phyloP scores from a whole-genome alignment of 768 basidiomycete species.

The Russula abietina region DNA sequence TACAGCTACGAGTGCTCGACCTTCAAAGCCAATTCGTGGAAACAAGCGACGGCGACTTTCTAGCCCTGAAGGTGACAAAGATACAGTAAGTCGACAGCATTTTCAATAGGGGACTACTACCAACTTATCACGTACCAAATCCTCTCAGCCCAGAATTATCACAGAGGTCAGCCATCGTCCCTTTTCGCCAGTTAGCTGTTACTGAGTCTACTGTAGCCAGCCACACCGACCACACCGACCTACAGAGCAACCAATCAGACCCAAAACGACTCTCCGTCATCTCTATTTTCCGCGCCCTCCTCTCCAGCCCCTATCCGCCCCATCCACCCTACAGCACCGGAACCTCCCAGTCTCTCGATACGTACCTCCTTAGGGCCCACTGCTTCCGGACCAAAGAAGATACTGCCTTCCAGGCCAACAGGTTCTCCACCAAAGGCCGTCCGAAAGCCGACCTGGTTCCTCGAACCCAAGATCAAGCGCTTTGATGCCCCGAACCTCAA shows the following conservation, averaged over 20 bases:
- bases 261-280: slow-evolving; percentile 18
- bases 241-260: background rate
- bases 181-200: background rate
- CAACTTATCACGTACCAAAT: background rate
- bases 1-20: background rate
- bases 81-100: background rate
- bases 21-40: background rate
- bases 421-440: background rate
- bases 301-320: slow-evolving; percentile 19
- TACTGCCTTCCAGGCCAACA: background rate
- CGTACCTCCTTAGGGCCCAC: background rate
- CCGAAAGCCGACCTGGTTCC: slow-evolving; percentile 14
- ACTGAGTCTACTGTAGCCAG: slow-evolving; percentile 10
- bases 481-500: slow-evolving; percentile 26
- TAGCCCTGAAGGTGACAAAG: background rate
- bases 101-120: background rate
- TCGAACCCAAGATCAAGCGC: slow-evolving; percentile 33
- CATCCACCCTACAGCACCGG: background rate
- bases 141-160: background rate
- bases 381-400: background rate
- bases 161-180: background rate
- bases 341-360: background rate
- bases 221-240: slow-evolving; percentile 15
- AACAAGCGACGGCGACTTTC: slow-evolving; percentile 11
- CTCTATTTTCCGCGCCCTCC: slow-evolving; percentile 27